phyloP scores from a whole-genome alignment of 306 rosid species.

The Pachyrhizus erosus region DNA sequence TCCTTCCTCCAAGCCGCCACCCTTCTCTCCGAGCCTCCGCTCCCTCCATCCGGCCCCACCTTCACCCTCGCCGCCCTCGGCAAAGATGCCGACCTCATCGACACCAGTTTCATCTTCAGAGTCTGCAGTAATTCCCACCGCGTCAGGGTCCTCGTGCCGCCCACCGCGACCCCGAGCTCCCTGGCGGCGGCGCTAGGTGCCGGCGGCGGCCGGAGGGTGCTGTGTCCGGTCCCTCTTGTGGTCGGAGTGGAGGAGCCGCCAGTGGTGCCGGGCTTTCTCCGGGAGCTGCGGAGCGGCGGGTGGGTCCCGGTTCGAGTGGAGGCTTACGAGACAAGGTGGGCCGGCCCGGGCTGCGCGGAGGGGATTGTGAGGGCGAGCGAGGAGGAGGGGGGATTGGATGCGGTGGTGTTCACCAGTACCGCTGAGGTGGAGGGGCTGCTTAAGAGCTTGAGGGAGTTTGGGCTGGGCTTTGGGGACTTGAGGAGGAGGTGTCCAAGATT shows the following conservation, averaged over 20 bases:
- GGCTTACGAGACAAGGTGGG: slow-evolving; percentile 83
- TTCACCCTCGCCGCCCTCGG: slow-evolving; percentile 80
- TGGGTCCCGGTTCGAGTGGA: slow-evolving; percentile 67
- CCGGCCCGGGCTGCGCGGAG: slow-evolving; percentile 63
- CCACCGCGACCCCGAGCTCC: slow-evolving; percentile 59
- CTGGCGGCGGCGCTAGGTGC: slow-evolving; percentile 53
- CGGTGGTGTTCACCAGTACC: slow-evolving; percentile 75
- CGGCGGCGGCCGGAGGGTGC: slow-evolving; percentile 55
- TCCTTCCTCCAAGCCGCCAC: slow-evolving; percentile 56
- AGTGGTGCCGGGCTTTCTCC: slow-evolving; percentile 69
- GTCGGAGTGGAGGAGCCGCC: slow-evolving; percentile 69
- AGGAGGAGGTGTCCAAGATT: slow-evolving; percentile 56
- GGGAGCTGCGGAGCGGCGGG: slow-evolving; percentile 48
- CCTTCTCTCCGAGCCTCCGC: slow-evolving; percentile 51
- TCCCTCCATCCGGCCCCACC: slow-evolving; percentile 51
- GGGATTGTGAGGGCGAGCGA: slow-evolving; percentile 54
- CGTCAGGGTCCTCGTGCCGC: slow-evolving; percentile 60
- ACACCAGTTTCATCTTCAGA: slow-evolving; percentile 40
- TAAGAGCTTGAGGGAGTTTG: slow-evolving; percentile 64
- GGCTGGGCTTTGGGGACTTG: slow-evolving; percentile 59
- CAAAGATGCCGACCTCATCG: slow-evolving; percentile 71
- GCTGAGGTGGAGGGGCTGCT: slow-evolving; percentile 88
- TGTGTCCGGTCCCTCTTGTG: slow-evolving; percentile 71
- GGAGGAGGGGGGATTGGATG: slow-evolving; percentile 55
- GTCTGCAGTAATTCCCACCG: slow-evolving; percentile 42